Evolutionary conservation across 768 basidiomycete species (phyloP).

Genomic region (Plicaturopsis crispa): DNA sequence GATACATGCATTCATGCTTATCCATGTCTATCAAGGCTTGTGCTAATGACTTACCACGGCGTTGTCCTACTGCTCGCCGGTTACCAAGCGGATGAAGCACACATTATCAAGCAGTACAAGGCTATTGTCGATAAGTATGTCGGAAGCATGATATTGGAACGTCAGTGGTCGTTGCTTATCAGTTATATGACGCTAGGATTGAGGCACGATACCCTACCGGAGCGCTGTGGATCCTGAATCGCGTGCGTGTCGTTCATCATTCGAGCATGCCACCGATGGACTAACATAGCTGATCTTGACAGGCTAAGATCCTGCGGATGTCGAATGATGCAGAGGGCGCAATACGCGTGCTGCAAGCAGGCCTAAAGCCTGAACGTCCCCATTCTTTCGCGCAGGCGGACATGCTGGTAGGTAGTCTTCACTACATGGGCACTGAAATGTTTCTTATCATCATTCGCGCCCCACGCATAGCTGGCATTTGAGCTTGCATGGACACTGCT

Average conservation of each 20-base stretch:
- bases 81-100: conserved; percentile 67
- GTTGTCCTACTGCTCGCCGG: conserved; percentile 63
- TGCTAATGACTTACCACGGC: conserved; percentile 76
- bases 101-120: conserved; percentile 54
- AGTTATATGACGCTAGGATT: conserved; percentile 31
- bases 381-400: conserved; percentile 67
- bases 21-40: conserved; percentile 35
- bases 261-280: not conserved
- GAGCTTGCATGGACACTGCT: conserved; percentile 76
- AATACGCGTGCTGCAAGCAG: conserved; percentile 51
- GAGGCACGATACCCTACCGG: conserved; percentile 56
- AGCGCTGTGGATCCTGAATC: conserved; percentile 67
- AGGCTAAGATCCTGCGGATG: conserved; percentile 78
- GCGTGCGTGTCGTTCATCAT: conserved; percentile 27
- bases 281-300: not conserved
- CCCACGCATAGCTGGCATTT: conserved; percentile 50
- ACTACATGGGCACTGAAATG: not conserved
- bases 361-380: conserved; percentile 43
- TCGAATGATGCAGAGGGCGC: conserved; percentile 55
- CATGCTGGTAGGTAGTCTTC: conserved; percentile 40
- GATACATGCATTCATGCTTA: not conserved
- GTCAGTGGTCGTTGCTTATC: no score
- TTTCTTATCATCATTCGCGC: not conserved
- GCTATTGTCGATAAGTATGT: conserved; percentile 57
- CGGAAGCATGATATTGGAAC: no score